Base-by-base conservation (phyloP, 352 stramenopile species). In the Globisporangium nodosum region DNA sequence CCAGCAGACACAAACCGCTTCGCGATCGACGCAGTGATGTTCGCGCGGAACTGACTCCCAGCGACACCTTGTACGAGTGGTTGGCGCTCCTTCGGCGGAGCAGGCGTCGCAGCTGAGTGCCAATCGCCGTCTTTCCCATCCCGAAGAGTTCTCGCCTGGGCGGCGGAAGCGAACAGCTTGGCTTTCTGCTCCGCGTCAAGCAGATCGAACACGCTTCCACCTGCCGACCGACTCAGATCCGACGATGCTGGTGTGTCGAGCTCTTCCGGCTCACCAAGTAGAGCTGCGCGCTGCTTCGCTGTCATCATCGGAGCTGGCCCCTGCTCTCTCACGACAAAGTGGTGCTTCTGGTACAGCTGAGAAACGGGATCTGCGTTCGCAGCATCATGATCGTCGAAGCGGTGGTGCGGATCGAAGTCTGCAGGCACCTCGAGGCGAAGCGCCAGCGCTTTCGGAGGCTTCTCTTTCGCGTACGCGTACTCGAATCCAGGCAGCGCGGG, bases 1-100 rank as follows among this genome's bases (percentile, higher is more conserved):
- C 56, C 69, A n/a, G 79, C 79, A 0, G 78, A 78, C 9, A 88
- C 68, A 33, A 95, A 95, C 30, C 85, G 73, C 64, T 91, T 93
- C 5, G 83, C 74, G 60, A 95, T 92, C 11, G 82, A 90, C 1
- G 83, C 83, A 49, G 83, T 76, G 43, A 94, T 91, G 43, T 76
- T 89, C 21, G 81, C 81, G 48, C 78, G 78, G 61, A 94, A 82
- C 33, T 86, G 70, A 9, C 76, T 70, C 11, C 70, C 71, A 24
- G 46, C 46, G 20, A 56, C 70, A 16, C 64, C 62, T 20, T 60
- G 43, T 4, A 74, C 59, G 24, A 89, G 61, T 15, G 73, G 68
- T n/a, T 86, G 68, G 5, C 78, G 65, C 11, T 65, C 57, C 21
- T 11, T 24, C 7, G 35, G 8, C 2, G 33, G 18, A 15, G 49